Evolutionary conservation across 352 stramenopile species (phyloP), one percentile per base, ranked within the genome.

Genomic region (Pythium myriotylum): DNA sequence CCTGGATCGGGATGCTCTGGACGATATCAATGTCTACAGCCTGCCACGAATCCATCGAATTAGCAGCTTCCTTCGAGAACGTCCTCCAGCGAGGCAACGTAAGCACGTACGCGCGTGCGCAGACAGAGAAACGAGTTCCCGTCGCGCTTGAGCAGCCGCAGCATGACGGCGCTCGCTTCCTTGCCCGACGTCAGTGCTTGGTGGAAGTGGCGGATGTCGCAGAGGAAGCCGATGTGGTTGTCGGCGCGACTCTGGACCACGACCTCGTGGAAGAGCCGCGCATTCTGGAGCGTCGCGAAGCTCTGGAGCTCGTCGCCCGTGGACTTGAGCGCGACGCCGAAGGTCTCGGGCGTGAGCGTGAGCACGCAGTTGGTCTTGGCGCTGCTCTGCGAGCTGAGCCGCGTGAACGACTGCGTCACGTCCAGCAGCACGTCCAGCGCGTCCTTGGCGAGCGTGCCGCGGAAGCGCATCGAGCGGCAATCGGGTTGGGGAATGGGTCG

Each of bases 21-120:
- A 92, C 76, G 40, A 94, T 92, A 59, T 94, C 83, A 42, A 94
- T 88, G 61, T 94, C 85, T 27, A 94, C 81, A 0, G 85, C 84
- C 73, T 82, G 60, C 39, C 27, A 35, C n/a, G n/a, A n/a, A n/a
- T n/a, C n/a, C n/a, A n/a, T n/a, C n/a, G n/a, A n/a, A n/a, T n/a
- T n/a, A n/a, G n/a, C n/a, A n/a, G n/a, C n/a, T n/a, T n/a, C n/a
- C n/a, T n/a, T n/a, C n/a, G n/a, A n/a, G n/a, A n/a, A n/a, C n/a
- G n/a, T n/a, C n/a, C n/a, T n/a, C n/a, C n/a, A n/a, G n/a, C n/a
- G n/a, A n/a, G n/a, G n/a, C n/a, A n/a, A n/a, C 5, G 29, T 5
- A 10, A 35, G 29, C 29, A 35, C 29, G 29, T 43, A 82, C 72
- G 17, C 83, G 65, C 0, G 81, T 91, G 35, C 84, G 73, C 7